Conservation (phyloP, 2,329 filamentous ascomycete species). For the Stagonosporopsis vannaccii region DNA sequence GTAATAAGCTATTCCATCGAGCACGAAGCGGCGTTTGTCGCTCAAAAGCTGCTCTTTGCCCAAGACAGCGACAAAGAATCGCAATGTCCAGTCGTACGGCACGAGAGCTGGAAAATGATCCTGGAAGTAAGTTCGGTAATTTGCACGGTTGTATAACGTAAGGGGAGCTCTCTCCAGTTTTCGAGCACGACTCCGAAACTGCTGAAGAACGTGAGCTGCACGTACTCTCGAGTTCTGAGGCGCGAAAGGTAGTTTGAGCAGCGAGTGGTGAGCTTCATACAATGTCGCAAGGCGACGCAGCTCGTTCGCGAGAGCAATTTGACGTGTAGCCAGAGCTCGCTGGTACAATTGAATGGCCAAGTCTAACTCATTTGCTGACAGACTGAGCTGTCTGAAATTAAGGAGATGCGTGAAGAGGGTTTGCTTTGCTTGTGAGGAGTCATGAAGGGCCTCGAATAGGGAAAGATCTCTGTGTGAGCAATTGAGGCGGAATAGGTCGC, state of each 20-base stretch:
- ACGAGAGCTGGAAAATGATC: constrained; percentile 14
- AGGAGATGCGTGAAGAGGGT: neutral
- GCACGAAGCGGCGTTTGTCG: neutral
- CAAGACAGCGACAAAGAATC: constrained; percentile 1
- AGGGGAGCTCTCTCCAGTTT: neutral
- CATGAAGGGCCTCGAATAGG: neutral
- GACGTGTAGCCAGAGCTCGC: neutral
- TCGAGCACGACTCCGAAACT: neutral
- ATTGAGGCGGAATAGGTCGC: too few species aligned
- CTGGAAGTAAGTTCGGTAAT: neutral
- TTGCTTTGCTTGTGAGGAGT: neutral
- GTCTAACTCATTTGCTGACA: neutral
- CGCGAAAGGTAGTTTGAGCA: neutral
- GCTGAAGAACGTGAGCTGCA: neutral
- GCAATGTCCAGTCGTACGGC: constrained; percentile 16
- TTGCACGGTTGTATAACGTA: neutral
- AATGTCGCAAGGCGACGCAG: neutral
- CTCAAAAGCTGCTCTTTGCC: neutral
- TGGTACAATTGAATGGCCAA: neutral
- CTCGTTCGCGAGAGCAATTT: neutral
- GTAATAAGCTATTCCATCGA: neutral
- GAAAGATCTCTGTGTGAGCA: neutral
- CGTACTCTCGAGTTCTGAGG: neutral
- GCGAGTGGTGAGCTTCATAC: neutral
- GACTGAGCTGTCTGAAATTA: neutral